phyloP scores from a whole-genome alignment of 2,329 filamentous ascomycete species.

The Colletotrichum lupini region DNA sequence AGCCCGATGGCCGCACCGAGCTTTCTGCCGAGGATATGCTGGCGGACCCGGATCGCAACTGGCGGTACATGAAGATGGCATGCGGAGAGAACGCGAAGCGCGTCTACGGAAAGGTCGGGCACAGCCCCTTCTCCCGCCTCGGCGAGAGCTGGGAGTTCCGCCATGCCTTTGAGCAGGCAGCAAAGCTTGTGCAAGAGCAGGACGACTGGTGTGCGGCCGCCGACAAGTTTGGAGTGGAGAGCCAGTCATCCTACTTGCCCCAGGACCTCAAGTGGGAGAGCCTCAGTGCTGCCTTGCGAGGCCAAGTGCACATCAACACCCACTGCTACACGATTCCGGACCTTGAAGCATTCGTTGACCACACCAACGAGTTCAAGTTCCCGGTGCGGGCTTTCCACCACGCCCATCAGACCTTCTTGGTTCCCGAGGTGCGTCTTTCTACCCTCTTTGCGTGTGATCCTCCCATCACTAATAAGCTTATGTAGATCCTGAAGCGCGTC shows the following conservation, averaged over 20 bases:
- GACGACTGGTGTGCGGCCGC: slow-evolving; percentile 76
- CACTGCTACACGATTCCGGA: slow-evolving; percentile 79
- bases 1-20: slow-evolving; percentile 68
- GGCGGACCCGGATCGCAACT: slow-evolving; percentile 72
- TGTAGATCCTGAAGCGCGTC: slow-evolving; percentile 64
- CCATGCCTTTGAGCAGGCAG: slow-evolving; percentile 73
- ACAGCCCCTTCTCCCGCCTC: slow-evolving; percentile 69
- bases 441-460: background rate
- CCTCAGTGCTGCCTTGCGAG: slow-evolving; percentile 70
- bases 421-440: slow-evolving; percentile 65
- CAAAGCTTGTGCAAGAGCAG: slow-evolving; percentile 66
- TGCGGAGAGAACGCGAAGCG: slow-evolving; percentile 78
- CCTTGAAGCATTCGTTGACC: slow-evolving; percentile 75
- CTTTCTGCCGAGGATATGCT: slow-evolving; percentile 72
- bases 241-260: slow-evolving; percentile 68
- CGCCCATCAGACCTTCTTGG: slow-evolving; percentile 73
- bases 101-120: slow-evolving; percentile 66
- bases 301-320: slow-evolving; percentile 76
- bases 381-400: slow-evolving; percentile 75
- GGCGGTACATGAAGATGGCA: slow-evolving; percentile 82
- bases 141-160: slow-evolving; percentile 78
- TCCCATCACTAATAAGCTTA: slow-evolving; percentile 10
- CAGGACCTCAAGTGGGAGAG: slow-evolving; percentile 73
- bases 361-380: slow-evolving; percentile 79
- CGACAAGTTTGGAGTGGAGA: slow-evolving; percentile 58